Base-by-base conservation (phyloP, 139 green algal species). In the Ostreobium quekettii region DNA sequence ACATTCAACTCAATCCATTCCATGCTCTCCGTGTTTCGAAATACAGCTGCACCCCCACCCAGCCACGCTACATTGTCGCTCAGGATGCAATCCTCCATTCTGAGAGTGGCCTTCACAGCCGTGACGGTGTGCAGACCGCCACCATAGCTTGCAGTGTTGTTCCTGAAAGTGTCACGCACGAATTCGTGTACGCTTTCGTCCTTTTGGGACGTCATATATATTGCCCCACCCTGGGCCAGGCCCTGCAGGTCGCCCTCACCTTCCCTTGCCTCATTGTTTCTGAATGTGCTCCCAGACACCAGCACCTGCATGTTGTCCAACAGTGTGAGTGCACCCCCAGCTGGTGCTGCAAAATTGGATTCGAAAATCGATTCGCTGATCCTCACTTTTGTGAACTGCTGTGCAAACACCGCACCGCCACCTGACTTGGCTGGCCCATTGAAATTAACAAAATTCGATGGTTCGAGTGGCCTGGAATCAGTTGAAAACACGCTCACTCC, bases 21-120 rank as follows among this genome's bases (percentile, higher is more conserved):
- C n/a, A n/a, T n/a, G n/a, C n/a, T n/a, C n/a, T n/a, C n/a, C n/a
- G 61, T 53, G 61, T 68, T 68, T 30, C 61, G 15, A 8, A 68
- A 28, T 24, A 68, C 6, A 6, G 53, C 28, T 57, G 30, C 61
- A 24, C 61, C 61, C 35, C 61, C 61, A 36, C 61, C 61, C 11
- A 68, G 35, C 4, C 32, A 15, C 8, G 61, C 61, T 47, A 29
- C 26, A n/a, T 68, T 68, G 26, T 53, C 22, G 22, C 5, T 32
- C 22, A 68, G 53, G 11, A 5, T 19, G 26, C 61, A 68, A 35
- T 4, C 35, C 28, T 48, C 36, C 37, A 68, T 68, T 6, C 6
- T n/a, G 35, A 38, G 30, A 30, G 30, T 24, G 11, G 61, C 35
- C 36, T 36, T 30, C 35, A 68, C 32, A 4, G 36, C 11, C 61